Evolutionary conservation across 108 stramenopile species (phyloP).

Genomic region (Fragilaria radians): DNA sequence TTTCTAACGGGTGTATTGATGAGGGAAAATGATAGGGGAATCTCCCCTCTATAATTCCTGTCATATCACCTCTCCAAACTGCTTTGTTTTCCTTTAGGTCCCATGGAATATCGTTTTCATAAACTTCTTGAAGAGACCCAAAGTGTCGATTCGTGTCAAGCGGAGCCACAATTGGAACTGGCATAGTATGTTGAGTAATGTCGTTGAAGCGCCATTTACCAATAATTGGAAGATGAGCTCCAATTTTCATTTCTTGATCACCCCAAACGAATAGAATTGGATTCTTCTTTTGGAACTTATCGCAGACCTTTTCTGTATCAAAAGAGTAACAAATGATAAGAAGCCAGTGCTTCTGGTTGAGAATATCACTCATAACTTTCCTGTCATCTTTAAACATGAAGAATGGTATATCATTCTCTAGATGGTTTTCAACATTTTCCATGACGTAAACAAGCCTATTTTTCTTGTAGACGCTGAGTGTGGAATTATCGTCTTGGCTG

Average conservation of each 20-base stretch:
- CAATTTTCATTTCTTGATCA: background rate
- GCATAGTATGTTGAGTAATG: background rate
- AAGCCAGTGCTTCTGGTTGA: background rate
- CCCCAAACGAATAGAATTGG: background rate
- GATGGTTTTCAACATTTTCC: background rate
- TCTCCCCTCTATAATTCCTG: constrained; percentile 4
- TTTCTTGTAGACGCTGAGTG: background rate
- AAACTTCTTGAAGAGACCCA: background rate
- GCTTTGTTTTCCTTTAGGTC: constrained; percentile 6
- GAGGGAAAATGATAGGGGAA: background rate
- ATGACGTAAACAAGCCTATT: background rate
- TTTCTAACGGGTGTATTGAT: background rate
- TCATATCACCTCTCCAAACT: constrained; percentile 18
- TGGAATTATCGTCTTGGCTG: background rate
- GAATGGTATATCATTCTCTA: background rate
- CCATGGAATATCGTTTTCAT: constrained; percentile 18
- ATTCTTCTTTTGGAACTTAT: background rate
- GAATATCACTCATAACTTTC: background rate
- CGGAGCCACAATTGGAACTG: background rate
- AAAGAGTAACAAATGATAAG: background rate
- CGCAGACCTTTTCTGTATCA: background rate
- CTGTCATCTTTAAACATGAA: background rate
- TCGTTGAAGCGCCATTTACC: background rate
- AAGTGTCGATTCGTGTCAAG: constrained; percentile 14
- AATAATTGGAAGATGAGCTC: background rate